Percentiles rank a stretch among this genome's conserved stretches.
These are phyloP conservation scores for Stagonosporopsis cucurbitacearum DNA, from an alignment of 2,329 filamentous ascomycete genomes.

Conservation along the genomic window DNA sequence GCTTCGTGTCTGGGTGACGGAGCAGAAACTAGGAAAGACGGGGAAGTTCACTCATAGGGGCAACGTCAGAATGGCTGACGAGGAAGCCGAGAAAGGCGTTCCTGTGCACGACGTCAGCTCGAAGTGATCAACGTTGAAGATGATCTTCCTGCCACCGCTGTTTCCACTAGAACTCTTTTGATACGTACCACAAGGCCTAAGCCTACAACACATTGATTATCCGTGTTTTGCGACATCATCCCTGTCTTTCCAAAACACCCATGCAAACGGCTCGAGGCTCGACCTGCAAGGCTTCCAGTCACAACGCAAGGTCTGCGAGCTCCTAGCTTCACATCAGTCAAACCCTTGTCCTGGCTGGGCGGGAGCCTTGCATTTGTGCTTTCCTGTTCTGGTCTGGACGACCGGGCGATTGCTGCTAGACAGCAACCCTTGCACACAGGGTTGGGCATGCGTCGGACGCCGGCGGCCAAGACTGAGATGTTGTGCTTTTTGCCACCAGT, in stretches of 20 bases:
- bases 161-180: constrained; percentile 4
- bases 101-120: constrained; percentile 27
- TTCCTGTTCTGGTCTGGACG: constrained; percentile 18
- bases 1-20: constrained; percentile 52
- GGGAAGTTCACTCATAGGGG: constrained; percentile 45
- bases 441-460: not conserved
- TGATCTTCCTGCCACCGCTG: not conserved
- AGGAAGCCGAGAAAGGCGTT: constrained; percentile 28
- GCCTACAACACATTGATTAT: not conserved
- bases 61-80: constrained; percentile 10
- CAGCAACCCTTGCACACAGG: not conserved
- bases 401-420: not conserved
- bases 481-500: not conserved
- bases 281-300: constrained; percentile 17
- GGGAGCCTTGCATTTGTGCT: constrained; percentile 20
- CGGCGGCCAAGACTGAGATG: constrained; percentile 1
- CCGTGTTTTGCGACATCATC: not conserved
- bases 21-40: constrained; percentile 51
- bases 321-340: constrained; percentile 17
- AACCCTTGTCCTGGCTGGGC: constrained; percentile 14
- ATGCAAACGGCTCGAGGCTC: constrained; percentile 1
- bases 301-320: constrained; percentile 6
- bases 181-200: constrained; percentile 1
- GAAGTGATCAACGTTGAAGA: constrained; percentile 21
- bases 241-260: constrained; percentile 1